phyloP scores from a whole-genome alignment of 768 basidiomycete species.

The Serendipita vermifera region DNA sequence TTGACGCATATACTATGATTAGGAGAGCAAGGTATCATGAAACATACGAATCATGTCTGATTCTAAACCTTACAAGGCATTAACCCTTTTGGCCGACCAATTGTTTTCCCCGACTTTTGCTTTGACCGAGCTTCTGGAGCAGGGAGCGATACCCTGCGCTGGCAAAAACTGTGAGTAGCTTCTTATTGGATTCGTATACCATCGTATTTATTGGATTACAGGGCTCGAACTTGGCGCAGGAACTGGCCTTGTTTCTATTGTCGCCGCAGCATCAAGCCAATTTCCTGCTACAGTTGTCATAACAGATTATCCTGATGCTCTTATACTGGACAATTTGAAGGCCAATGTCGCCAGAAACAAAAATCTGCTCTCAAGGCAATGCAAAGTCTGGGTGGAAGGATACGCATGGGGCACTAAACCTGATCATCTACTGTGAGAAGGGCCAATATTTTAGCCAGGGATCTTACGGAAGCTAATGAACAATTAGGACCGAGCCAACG shows the following conservation, averaged over 20 bases:
- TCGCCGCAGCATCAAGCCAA: conserved; percentile 36
- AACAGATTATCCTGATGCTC: conserved; percentile 57
- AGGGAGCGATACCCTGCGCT: conserved; percentile 33
- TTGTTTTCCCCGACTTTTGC: conserved; percentile 58
- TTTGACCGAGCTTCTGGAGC: conserved; percentile 53
- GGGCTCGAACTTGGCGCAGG: conserved; percentile 66
- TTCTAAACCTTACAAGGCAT: no score
- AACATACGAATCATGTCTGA: no score
- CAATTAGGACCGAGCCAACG: background rate
- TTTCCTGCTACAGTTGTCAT: conserved; percentile 45
- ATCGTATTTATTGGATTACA: conserved; percentile 18
- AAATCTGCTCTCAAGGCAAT: conserved; percentile 25
- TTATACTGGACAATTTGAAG: conserved; percentile 43
- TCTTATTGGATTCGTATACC: background rate
- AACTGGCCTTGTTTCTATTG: conserved; percentile 50
- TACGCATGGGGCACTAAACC: conserved; percentile 55
- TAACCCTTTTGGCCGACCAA: conserved; percentile 58
- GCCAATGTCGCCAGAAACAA: conserved; percentile 43
- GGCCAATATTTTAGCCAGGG: background rate
- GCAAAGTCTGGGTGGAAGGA: conserved; percentile 34
- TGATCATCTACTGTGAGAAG: conserved; percentile 35
- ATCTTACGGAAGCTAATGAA: background rate
- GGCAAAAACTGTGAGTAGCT: conserved; percentile 30
- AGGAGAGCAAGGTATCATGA: no score
- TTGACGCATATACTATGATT: no score